These are phyloP conservation scores for Wickerhamomyces hampshirensis DNA, from an alignment of 805 yeast species.

Conservation along the genomic window DNA sequence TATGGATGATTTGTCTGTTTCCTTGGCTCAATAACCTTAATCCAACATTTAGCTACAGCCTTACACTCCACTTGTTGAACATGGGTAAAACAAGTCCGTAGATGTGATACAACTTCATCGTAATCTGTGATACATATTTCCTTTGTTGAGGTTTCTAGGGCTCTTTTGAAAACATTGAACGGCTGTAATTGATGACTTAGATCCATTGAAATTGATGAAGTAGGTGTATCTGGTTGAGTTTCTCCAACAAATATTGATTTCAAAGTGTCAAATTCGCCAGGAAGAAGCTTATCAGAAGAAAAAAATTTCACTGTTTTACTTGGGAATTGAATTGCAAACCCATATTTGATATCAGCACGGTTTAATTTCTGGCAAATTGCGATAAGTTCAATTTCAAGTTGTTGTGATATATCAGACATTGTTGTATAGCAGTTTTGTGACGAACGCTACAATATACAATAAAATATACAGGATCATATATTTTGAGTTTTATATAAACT, in stretches of 20 bases:
- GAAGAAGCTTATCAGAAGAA: too few species aligned
- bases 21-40: constrained; percentile 56
- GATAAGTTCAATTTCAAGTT: background rate
- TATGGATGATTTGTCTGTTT: constrained; percentile 65
- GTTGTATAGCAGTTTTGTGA: too few species aligned
- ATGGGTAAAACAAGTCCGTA: constrained; percentile 13
- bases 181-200: background rate
- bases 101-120: constrained; percentile 2
- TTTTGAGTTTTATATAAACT: too few species aligned
- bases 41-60: constrained; percentile 61
- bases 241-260: too few species aligned
- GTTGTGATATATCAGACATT: constrained; percentile 30
- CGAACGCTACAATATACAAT: too few species aligned
- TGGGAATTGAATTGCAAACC: constrained; percentile 1
- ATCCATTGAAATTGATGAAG: background rate
- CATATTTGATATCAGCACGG: background rate
- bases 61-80: constrained; percentile 51
- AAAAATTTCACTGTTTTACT: too few species aligned
- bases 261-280: too few species aligned
- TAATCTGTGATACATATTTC: constrained; percentile 1
- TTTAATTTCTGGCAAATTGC: background rate
- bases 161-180: background rate
- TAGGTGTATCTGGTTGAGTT: background rate
- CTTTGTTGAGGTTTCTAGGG: background rate
- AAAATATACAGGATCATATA: too few species aligned